Base-by-base conservation (phyloP, 1,284 basidiomycete species). In the Apiotrichum gamsii region DNA sequence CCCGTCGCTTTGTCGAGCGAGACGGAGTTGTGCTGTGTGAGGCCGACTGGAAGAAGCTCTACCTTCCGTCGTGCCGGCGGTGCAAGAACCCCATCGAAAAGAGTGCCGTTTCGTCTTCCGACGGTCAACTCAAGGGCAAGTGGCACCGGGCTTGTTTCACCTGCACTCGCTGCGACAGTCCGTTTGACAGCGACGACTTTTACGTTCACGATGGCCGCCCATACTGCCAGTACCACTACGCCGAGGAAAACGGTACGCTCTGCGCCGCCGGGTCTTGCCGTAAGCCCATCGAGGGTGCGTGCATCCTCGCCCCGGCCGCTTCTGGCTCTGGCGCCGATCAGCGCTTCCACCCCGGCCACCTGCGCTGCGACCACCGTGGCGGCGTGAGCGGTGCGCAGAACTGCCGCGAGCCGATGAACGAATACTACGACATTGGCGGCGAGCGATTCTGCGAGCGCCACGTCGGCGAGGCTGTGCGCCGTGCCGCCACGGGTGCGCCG, bases 71-170 rank as follows among this genome's bases (percentile, higher is more conserved):
- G 0, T 91, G 89, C 65, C 85, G 89, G 30, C 78, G 87, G 43
- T 91, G 89, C 71, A 80, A 80, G 60, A 64, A 82, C 25, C 81
- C 85, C 0, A 93, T 93, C 43, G 90, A 93, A 74, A 89, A 83
- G 57, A 83, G 85, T 57, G 89, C 89, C 16, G 86, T 93, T n/a
- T 89, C 85, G 29, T 87, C 84, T 10, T 82, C 84, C 8, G 90
- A 93, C 63, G 89, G 89, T 2, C 89, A 91, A 70, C 76, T 93
- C 41, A 90, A 90, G 72, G 89, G 89, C 52, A 91, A 91, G 70
- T 91, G 90, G 71, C 89, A 91, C 66, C 80, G 82, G 45, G 82
- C 83, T 34, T 93, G 90, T 74, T 93, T 93, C 66, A 87, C 83
- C 58, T 93, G 89, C 69, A 77, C 82, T 54, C 79, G 75, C 3